Evolutionary conservation across 148 eudicot species (phyloP).

Genomic region (Dianthus caryophyllus): DNA sequence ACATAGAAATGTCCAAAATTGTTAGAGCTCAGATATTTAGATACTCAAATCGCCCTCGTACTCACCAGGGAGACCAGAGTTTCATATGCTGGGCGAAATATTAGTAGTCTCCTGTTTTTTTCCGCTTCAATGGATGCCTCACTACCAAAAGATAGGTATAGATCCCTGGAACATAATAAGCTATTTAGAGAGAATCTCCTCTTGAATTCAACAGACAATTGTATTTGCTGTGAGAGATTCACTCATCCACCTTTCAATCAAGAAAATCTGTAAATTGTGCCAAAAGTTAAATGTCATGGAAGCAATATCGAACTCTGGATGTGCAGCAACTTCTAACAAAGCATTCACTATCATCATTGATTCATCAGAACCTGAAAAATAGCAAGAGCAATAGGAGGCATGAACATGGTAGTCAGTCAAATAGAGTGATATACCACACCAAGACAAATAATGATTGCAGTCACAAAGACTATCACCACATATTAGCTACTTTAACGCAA

Average conservation of each 20-base stretch:
- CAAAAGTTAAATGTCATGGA: slow-evolving; percentile 98
- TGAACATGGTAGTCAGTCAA: background rate
- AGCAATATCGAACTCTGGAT: slow-evolving; percentile 95
- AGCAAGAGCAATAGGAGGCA: background rate
- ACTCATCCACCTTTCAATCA: slow-evolving; percentile 84
- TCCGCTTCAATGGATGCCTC: slow-evolving; percentile 78
- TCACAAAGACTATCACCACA: no score
- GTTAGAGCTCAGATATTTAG: background rate
- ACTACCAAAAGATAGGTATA: slow-evolving; percentile 46
- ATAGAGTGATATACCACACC: background rate
- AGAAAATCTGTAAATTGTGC: slow-evolving; percentile 87
- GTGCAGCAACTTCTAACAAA: slow-evolving; percentile 83
- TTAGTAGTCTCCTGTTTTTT: slow-evolving; percentile 59
- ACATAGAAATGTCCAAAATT: background rate
- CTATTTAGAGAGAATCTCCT: background rate
- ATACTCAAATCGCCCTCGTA: slow-evolving; percentile 5
- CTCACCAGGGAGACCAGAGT: slow-evolving; percentile 93
- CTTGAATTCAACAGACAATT: slow-evolving; percentile 11
- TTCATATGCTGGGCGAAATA: slow-evolving; percentile 82
- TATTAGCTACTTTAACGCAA: slow-evolving; percentile 1
- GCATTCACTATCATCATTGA: slow-evolving; percentile 90
- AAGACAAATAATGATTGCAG: no score
- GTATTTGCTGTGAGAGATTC: slow-evolving; percentile 9
- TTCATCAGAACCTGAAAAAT: slow-evolving; percentile 76
- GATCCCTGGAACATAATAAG: slow-evolving; percentile 45